These are phyloP conservation scores for Ogataea zsoltii DNA, from an alignment of 805 yeast genomes.

Conservation along the genomic window DNA sequence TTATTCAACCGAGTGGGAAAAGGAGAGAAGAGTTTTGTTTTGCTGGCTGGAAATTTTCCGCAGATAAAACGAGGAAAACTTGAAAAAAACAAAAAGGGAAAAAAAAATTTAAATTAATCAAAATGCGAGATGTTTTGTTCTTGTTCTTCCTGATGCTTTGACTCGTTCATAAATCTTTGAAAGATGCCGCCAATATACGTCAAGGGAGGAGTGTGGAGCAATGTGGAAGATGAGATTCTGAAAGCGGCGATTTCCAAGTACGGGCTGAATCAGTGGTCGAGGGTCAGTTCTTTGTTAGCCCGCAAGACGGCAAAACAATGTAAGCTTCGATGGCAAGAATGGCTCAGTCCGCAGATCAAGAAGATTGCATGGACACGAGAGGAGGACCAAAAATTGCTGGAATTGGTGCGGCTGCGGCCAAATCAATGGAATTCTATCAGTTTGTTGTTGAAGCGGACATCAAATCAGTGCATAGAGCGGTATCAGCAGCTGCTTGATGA, in stretches of 20 bases:
- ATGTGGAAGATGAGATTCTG: constrained; percentile 79
- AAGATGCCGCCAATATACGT: constrained; percentile 65
- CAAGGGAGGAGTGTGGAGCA: constrained; percentile 90
- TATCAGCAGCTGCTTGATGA: constrained; percentile 72
- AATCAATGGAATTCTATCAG: constrained; percentile 96
- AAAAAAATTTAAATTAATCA: background rate
- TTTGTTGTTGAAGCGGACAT: constrained; percentile 76
- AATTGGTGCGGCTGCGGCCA: constrained; percentile 70
- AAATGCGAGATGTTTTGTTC: background rate
- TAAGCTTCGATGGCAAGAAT: constrained; percentile 90
- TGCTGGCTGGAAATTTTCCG: constrained; percentile 11
- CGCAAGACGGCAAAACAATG: constrained; percentile 90
- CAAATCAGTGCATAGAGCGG: constrained; percentile 82
- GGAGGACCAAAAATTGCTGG: constrained; percentile 73
- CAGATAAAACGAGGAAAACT: constrained; percentile 4
- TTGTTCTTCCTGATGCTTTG: background rate
- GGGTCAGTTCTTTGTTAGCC: constrained; percentile 82
- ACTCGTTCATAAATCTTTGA: background rate
- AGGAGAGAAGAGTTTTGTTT: background rate
- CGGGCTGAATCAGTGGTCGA: constrained; percentile 92
- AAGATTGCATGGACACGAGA: constrained; percentile 67
- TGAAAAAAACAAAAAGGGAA: background rate
- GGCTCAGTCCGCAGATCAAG: constrained; percentile 72
- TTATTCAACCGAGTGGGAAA: background rate
- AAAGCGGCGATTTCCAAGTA: constrained; percentile 91